Evolutionary conservation across 2,329 filamentous ascomycete genomes (phyloP).

Genomic region (Leptographium radiaticola): DNA sequence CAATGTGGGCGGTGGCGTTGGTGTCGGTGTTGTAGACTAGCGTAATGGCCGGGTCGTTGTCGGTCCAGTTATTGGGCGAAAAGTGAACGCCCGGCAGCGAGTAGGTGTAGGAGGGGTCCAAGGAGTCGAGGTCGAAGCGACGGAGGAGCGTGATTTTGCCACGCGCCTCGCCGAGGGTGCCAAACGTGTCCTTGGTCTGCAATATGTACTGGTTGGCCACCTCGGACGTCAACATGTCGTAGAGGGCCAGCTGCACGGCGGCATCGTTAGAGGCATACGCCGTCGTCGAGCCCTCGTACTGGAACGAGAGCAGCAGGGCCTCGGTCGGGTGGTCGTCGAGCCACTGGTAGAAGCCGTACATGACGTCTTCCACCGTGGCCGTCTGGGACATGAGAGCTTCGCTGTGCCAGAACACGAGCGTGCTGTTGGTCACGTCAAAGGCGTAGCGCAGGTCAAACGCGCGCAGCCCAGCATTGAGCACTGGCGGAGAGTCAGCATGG

Average conservation of each 20-base stretch:
- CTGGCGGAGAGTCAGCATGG: too few relatives aligned
- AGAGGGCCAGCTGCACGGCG: constrained; percentile 23
- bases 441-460: constrained; percentile 38
- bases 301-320: constrained; percentile 30
- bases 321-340: constrained; percentile 31
- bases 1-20: constrained; percentile 29
- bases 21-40: constrained; percentile 26
- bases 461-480: constrained; percentile 32
- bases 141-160: constrained; percentile 29
- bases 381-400: constrained; percentile 29
- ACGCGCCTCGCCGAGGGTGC: constrained; percentile 29
- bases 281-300: constrained; percentile 28
- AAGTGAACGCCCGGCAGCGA: constrained; percentile 33
- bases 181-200: constrained; percentile 36
- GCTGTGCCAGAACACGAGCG: constrained; percentile 35
- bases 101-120: constrained; percentile 21
- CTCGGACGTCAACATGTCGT: constrained; percentile 22
- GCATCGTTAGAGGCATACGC: constrained; percentile 19
- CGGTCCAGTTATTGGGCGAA: constrained; percentile 27
- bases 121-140: constrained; percentile 29
- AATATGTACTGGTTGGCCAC: constrained; percentile 26
- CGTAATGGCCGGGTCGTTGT: constrained; percentile 25
- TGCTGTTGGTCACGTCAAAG: constrained; percentile 28
- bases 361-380: constrained; percentile 28
- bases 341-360: constrained; percentile 35